Evolutionary conservation across 75 land plant genomes (phyloP).

Genomic region (Cryptomeria japonica): DNA sequence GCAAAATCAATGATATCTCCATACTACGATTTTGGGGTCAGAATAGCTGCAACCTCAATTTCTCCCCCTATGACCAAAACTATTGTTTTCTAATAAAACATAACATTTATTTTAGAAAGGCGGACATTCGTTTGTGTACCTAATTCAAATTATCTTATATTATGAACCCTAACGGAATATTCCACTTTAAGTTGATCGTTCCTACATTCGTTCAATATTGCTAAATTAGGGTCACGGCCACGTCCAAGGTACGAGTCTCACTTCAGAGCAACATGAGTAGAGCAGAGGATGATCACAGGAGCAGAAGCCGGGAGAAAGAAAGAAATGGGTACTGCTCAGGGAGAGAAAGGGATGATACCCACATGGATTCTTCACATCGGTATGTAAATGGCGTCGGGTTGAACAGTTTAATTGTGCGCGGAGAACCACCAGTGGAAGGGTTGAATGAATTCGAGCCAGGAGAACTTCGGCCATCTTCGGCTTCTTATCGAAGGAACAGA

Average conservation of each 20-base stretch:
- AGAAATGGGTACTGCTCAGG: background rate
- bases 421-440: background rate
- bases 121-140: too few relatives aligned
- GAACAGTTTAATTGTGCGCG: background rate
- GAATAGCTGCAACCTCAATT: too few relatives aligned
- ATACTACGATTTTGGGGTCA: too few relatives aligned
- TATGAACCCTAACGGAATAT: too few relatives aligned
- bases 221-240: background rate
- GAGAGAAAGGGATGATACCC: background rate
- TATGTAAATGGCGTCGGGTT: background rate
- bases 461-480: background rate
- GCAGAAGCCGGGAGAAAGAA: background rate
- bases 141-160: too few relatives aligned
- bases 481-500: background rate
- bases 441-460: background rate
- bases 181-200: background rate
- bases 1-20: too few relatives aligned
- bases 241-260: background rate
- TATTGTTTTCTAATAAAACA: too few relatives aligned
- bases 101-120: too few relatives aligned
- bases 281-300: background rate
- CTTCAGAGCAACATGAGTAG: background rate
- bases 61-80: too few relatives aligned
- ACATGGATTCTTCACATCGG: background rate
- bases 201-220: too few relatives aligned